Percentiles rank a stretch among this genome's conserved stretches.
Conservation (phyloP, 1,284 basidiomycete genomes). For the Irpex sp. region DNA sequence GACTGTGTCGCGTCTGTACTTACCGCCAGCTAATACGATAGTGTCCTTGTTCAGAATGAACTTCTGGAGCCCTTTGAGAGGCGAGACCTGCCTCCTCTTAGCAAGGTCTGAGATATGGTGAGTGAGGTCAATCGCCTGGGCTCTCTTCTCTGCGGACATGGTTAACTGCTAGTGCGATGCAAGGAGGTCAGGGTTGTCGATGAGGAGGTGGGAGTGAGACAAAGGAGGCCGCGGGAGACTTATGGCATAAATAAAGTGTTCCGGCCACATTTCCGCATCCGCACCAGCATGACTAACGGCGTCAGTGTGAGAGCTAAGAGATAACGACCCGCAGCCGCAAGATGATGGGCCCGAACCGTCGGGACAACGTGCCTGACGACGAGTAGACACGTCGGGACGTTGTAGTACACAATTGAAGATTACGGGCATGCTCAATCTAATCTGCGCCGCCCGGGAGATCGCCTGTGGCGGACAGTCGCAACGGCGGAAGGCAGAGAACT, state of each 20-base stretch:
- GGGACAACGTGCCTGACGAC: not conserved
- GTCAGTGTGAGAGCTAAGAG: not conserved
- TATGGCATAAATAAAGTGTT: not conserved
- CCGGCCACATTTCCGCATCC: not conserved
- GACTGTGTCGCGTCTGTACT: constrained; percentile 10
- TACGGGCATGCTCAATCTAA: not conserved
- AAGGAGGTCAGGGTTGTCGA: not conserved
- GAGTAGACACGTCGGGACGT: not conserved
- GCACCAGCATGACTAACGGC: not conserved
- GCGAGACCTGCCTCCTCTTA: constrained; percentile 45
- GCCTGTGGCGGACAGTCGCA: not conserved
- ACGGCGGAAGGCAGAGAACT: not conserved
- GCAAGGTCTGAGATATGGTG: constrained; percentile 57
- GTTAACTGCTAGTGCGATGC: not conserved
- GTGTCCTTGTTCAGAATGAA: constrained; percentile 47
- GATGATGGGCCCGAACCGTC: not conserved
- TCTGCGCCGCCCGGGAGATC: not conserved
- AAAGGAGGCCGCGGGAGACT: not conserved
- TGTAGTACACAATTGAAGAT: not conserved
- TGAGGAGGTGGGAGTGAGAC: not conserved
- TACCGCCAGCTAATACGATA: constrained; percentile 56
- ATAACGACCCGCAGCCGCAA: not conserved
- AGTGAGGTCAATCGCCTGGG: constrained; percentile 49
- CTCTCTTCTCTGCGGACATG: constrained; percentile 29
- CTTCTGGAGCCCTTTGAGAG: constrained; percentile 60